Conservation (phyloP, 176 grass and related monocot genomes). For the Oryza rufipogon region DNA sequence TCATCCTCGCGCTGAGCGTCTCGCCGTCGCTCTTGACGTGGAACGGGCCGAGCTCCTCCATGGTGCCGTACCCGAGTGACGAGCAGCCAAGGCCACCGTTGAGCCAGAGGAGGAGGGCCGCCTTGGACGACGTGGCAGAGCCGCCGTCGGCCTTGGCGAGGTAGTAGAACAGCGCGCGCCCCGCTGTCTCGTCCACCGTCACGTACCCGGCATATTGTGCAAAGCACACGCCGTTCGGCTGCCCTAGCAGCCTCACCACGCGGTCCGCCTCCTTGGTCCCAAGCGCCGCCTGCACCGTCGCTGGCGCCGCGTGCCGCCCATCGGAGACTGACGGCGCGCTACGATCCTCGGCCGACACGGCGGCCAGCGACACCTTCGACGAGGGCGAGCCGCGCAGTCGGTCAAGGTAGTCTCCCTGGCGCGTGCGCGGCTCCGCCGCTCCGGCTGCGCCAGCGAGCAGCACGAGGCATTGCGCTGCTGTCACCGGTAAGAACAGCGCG, state of each 20-base stretch:
- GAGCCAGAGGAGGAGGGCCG: conserved; percentile 83
- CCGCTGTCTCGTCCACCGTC: conserved; percentile 55
- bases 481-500: neutral
- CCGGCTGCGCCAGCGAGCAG: conserved; percentile 5
- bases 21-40: conserved; percentile 82
- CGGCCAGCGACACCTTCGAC: conserved; percentile 33
- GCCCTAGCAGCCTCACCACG: conserved; percentile 60
- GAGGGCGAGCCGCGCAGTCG: conserved; percentile 38
- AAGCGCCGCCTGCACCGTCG: neutral
- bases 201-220: conserved; percentile 85
- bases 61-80: conserved; percentile 83
- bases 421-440: neutral
- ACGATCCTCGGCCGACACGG: neutral
- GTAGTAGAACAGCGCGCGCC: conserved; percentile 91
- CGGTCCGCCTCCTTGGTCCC: conserved; percentile 63
- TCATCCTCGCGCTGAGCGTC: conserved; percentile 35
- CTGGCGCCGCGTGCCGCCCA: neutral
- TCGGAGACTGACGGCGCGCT: neutral
- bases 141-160: conserved; percentile 56
- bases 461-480: conserved; percentile 23
- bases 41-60: conserved; percentile 92
- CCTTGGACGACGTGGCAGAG: conserved; percentile 11
- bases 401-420: conserved; percentile 57
- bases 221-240: conserved; percentile 63
- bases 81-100: conserved; percentile 89